Conservation (phyloP, 2,329 filamentous ascomycete species). For the Ambrosiella xylebori region DNA sequence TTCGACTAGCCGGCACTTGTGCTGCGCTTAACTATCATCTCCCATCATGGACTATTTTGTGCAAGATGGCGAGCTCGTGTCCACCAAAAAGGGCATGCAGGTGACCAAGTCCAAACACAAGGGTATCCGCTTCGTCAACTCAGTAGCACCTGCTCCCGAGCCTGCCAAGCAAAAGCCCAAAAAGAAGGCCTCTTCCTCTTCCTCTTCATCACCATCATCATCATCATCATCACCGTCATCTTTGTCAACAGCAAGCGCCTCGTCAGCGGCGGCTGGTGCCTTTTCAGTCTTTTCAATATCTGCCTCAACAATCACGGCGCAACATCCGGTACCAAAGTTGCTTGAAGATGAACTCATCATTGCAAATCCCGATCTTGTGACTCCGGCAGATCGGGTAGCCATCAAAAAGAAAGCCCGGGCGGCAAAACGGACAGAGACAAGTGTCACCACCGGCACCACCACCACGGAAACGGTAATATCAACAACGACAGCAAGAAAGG, state of each 20-base stretch:
- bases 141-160: slow-evolving; percentile 14
- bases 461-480: neutral
- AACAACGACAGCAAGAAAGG: neutral
- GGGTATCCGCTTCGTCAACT: slow-evolving; percentile 24
- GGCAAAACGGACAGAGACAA: neutral
- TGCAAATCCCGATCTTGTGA: slow-evolving; percentile 2
- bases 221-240: neutral
- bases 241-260: neutral
- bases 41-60: slow-evolving; percentile 26
- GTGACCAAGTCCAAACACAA: slow-evolving; percentile 25
- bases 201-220: neutral
- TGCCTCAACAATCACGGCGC: slow-evolving; percentile 3
- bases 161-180: neutral
- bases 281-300: slow-evolving; percentile 12
- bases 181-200: neutral
- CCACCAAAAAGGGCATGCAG: slow-evolving; percentile 23
- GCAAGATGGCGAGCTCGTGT: slow-evolving; percentile 22
- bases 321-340: slow-evolving; percentile 5
- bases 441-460: too few relatives aligned
- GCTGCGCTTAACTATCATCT: neutral
- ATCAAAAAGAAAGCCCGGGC: neutral
- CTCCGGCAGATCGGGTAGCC: neutral
- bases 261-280: neutral
- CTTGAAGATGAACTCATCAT: neutral
- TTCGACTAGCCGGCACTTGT: neutral